Evolutionary conservation across 139 green algal species (phyloP), one percentile per base, ranked within the genome.

Genomic region (Pleodorina starrii): DNA sequence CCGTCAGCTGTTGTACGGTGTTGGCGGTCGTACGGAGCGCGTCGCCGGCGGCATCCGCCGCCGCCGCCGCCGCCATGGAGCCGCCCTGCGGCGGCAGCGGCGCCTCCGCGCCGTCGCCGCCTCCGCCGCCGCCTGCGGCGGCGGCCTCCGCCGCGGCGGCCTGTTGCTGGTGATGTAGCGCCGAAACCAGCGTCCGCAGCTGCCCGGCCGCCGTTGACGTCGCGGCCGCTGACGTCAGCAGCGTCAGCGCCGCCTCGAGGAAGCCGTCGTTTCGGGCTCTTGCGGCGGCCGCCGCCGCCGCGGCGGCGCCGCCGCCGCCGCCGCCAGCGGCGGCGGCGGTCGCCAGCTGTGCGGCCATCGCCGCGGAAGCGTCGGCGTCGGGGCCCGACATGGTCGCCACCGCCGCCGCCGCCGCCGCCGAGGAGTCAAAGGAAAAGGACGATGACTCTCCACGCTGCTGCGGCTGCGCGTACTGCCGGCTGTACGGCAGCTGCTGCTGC

Each of bases 1-100:
- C 82, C 43, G 82, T 88, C 43, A 88, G 82, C 82, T 88, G 82
- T 63, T 88, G 82, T 27, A 88, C 82, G 2, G 82, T 88, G 66
- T 40, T 88, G 42, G 82, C 82, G 5, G 82, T 80, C 12, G n/a
- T 79, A 19, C 82, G 82, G 29, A 88, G 82, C 82, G 68, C 68
- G 23, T 88, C 82, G 23, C 66, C 66, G 12, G 82, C 82, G 21
- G 63, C 66, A 43, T 87, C 63, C 0, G 60, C 66, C 14, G 66
- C 82, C 9, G 81, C 81, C 36, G 44, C 44, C 19, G 23, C n/a
- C 0, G 63, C 43, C 1, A n/a, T n/a, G n/a, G n/a, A n/a, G n/a
- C 32, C 25, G 32, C 50, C 76, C 32, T 43, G 50, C 19, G n/a
- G n/a, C n/a, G n/a, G n/a, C n/a, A n/a, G n/a, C n/a, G 6, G 29